phyloP scores from a whole-genome alignment of 116 monocot genomes.

The Trichopus zeylanicus region DNA sequence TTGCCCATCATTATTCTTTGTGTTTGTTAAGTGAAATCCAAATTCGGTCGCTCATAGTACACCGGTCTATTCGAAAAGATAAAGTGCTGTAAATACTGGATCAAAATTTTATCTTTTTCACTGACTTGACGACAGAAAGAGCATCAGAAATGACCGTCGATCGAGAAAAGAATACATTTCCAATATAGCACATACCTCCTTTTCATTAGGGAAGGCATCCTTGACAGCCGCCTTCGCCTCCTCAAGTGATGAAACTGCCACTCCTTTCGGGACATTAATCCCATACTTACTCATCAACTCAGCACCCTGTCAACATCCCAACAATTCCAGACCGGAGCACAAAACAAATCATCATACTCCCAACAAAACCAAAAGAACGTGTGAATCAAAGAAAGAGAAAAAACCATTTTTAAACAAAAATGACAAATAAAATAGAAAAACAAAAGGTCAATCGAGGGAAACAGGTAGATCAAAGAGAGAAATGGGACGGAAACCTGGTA shows the following conservation, averaged over 20 bases:
- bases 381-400: not conserved
- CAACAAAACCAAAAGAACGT: not conserved
- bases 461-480: too few species aligned
- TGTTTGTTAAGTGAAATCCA: too few species aligned
- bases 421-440: too few species aligned
- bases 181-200: constrained; percentile 50
- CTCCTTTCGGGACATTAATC: constrained; percentile 84
- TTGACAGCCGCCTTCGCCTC: constrained; percentile 65
- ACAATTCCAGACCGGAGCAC: not conserved
- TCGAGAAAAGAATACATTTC: not conserved
- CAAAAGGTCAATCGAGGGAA: too few species aligned
- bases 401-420: too few species aligned
- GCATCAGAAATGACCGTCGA: not conserved
- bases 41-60: too few species aligned
- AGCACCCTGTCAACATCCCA: constrained; percentile 50
- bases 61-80: too few species aligned
- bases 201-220: constrained; percentile 53
- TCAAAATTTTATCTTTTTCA: too few species aligned
- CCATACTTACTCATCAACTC: constrained; percentile 97
- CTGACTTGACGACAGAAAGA: not conserved
- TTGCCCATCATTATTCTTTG: too few species aligned
- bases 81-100: too few species aligned
- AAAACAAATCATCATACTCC: not conserved
- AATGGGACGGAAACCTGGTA: constrained; percentile 55
- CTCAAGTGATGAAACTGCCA: constrained; percentile 56